These are phyloP conservation scores for Yarrowia sp. DNA, from an alignment of 805 yeast species.

Conservation along the genomic window DNA sequence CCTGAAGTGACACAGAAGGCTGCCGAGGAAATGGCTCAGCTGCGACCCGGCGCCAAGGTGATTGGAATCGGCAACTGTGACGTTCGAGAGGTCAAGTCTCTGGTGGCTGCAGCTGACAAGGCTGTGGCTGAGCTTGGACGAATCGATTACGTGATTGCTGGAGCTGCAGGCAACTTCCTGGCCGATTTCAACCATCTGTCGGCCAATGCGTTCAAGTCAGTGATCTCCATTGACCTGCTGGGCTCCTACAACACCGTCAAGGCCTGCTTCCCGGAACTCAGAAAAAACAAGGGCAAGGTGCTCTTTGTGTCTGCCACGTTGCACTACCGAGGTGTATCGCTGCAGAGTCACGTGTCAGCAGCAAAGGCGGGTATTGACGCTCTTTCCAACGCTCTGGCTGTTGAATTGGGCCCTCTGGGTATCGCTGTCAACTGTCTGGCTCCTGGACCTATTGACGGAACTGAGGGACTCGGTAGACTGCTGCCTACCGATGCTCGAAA, in stretches of 20 bases:
- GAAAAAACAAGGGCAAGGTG: constrained; percentile 66
- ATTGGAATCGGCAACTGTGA: constrained; percentile 71
- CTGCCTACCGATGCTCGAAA: constrained; percentile 44
- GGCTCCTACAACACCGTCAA: constrained; percentile 90
- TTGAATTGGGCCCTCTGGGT: constrained; percentile 89
- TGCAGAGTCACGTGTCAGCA: constrained; percentile 87
- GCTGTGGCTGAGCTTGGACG: constrained; percentile 70
- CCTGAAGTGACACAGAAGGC: constrained; percentile 60
- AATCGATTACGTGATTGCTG: constrained; percentile 86
- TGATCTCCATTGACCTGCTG: constrained; percentile 77
- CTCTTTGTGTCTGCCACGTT: constrained; percentile 84
- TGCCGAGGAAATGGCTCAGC: constrained; percentile 58
- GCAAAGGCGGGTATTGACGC: constrained; percentile 97
- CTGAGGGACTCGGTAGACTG: constrained; percentile 80
- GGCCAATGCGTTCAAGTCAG: constrained; percentile 84
- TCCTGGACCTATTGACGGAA: constrained; percentile 84
- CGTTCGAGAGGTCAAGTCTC: constrained; percentile 63
- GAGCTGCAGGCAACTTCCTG: constrained; percentile 94
- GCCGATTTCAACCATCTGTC: constrained; percentile 75
- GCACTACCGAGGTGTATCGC: constrained; percentile 84
- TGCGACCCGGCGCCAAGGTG: constrained; percentile 67
- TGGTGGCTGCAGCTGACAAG: constrained; percentile 59
- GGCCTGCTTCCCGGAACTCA: constrained; percentile 68
- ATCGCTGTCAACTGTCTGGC: constrained; percentile 80
- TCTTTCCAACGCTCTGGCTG: constrained; percentile 75